phyloP scores from a whole-genome alignment of 805 yeast genomes.

The Starmerella bacillaris region DNA sequence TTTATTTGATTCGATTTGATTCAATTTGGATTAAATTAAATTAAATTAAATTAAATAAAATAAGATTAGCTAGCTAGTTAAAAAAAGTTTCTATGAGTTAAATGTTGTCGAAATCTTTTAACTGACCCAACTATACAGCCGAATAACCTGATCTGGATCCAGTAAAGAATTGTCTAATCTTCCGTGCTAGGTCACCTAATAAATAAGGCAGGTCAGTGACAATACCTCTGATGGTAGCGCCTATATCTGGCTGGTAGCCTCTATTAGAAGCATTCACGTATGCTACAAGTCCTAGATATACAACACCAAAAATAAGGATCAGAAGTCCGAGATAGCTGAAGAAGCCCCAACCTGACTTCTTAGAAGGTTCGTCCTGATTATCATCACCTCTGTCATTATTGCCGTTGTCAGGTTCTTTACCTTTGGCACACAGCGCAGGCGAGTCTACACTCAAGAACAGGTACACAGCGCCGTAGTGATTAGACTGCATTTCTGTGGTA shows the following conservation, averaged over 20 bases:
- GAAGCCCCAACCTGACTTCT: slow-evolving; percentile 49
- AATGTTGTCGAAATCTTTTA: too few species aligned
- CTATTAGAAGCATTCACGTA: slow-evolving; percentile 61
- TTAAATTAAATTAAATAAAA: too few species aligned
- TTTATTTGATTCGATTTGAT: too few species aligned
- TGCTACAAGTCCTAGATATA: slow-evolving; percentile 54
- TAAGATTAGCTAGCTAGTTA: too few species aligned
- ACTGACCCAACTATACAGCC: slow-evolving; percentile 49
- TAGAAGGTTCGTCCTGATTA: slow-evolving; percentile 17
- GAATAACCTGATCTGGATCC: slow-evolving; percentile 68
- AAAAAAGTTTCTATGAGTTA: too few species aligned
- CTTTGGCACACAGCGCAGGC: background rate
- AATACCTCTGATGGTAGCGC: slow-evolving; percentile 25
- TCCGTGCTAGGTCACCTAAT: slow-evolving; percentile 52
- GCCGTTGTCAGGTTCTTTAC: background rate
- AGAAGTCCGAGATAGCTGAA: slow-evolving; percentile 67
- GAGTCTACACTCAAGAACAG: background rate
- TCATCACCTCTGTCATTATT: slow-evolving; percentile 12
- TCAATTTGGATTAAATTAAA: too few species aligned
- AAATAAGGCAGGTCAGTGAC: slow-evolving; percentile 58
- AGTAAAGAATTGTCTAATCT: slow-evolving; percentile 52
- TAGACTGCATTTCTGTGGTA: too few species aligned
- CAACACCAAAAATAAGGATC: slow-evolving; percentile 49
- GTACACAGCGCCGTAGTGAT: background rate
- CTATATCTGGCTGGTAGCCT: slow-evolving; percentile 44